Percentiles rank a stretch among this genome's conserved stretches.
phyloP scores from a whole-genome alignment of 176 grass and related monocot species.

The Elaeis guineensis region DNA sequence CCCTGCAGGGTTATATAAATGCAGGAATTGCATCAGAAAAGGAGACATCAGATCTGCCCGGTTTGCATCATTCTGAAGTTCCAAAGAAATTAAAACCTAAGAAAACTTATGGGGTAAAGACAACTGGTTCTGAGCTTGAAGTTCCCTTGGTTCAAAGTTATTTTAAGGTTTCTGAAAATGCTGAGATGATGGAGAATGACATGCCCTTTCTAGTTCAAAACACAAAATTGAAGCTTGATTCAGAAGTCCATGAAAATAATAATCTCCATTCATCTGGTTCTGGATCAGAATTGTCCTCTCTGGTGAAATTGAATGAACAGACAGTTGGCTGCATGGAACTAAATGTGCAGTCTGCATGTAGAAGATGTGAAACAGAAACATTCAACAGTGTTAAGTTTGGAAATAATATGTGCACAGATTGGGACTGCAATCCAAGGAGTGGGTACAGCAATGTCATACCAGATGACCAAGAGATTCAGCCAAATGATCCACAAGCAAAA shows the following conservation, averaged over 20 bases:
- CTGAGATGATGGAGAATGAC: conserved; percentile 7
- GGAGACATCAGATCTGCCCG: conserved; percentile 1
- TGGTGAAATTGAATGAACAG: conserved; percentile 14
- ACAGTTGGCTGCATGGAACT: conserved; percentile 26
- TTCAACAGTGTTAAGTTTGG: conserved; percentile 5
- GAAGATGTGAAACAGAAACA: conserved; percentile 17
- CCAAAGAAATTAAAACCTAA: conserved; percentile 29
- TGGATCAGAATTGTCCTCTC: conserved; percentile 21
- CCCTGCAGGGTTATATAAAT: conserved; percentile 88
- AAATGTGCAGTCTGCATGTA: conserved; percentile 11
- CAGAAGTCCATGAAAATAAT: conserved; percentile 31
- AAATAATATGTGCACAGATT: not conserved
- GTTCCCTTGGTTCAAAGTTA: conserved; percentile 21
- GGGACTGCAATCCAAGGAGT: not conserved
- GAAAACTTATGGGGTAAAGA: conserved; percentile 33
- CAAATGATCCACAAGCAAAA: not conserved
- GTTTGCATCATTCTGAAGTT: conserved; percentile 28
- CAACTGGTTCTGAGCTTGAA: conserved; percentile 23
- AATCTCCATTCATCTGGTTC: conserved; percentile 3
- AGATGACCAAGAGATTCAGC: not conserved
- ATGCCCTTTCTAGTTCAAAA: conserved; percentile 13
- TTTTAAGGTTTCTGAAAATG: conserved; percentile 23
- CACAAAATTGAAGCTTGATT: conserved; percentile 9
- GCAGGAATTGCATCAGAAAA: conserved; percentile 71
- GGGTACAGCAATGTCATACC: not conserved